Evolutionary conservation across 768 basidiomycete species (phyloP), one percentile per base, ranked within the genome.

Genomic region (Macrocybe gigantea): DNA sequence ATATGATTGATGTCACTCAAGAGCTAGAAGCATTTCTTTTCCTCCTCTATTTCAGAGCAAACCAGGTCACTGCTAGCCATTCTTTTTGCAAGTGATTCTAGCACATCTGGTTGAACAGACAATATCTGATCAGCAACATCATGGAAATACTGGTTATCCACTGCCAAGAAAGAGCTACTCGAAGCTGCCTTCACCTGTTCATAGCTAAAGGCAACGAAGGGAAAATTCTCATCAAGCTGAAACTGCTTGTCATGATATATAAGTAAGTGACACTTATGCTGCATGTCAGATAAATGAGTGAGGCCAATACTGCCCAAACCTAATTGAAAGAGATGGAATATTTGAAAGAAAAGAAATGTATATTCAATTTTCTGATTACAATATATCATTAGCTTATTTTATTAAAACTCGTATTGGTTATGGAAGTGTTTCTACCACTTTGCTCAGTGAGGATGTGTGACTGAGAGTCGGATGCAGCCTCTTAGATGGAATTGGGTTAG

Each of bases 401-500:
- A n/a, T n/a, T n/a, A n/a, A n/a, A n/a, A n/a, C n/a, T n/a, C n/a
- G n/a, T n/a, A n/a, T n/a, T n/a, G n/a, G n/a, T n/a, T n/a, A n/a
- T n/a, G n/a, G n/a, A n/a, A n/a, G n/a, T n/a, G n/a, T n/a, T n/a
- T n/a, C n/a, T n/a, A n/a, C 72, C 29, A 78, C 73, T 55, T 82
- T 80, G 36, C 66, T 74, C 51, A 83, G 59, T 37, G 74, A 75
- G 6, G 70, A 63, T 34, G 64, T 54, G 66, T 75, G 64, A n/a
- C n/a, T n/a, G n/a, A n/a, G n/a, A 56, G 49, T 43, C n/a, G 50
- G 49, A 10, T 73, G 64, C 49, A 72, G 64, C 63, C 82, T n/a
- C n/a, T n/a, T n/a, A n/a, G n/a, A n/a, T n/a, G n/a, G n/a, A n/a
- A n/a, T n/a, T n/a, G n/a, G n/a, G 75, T 60, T 79, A 85, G 79